A percentile compares a stretch with the other conserved stretches of the same genome.
Conservation (phyloP, 495 filamentous ascomycete species). For the Neurospora sp. region DNA sequence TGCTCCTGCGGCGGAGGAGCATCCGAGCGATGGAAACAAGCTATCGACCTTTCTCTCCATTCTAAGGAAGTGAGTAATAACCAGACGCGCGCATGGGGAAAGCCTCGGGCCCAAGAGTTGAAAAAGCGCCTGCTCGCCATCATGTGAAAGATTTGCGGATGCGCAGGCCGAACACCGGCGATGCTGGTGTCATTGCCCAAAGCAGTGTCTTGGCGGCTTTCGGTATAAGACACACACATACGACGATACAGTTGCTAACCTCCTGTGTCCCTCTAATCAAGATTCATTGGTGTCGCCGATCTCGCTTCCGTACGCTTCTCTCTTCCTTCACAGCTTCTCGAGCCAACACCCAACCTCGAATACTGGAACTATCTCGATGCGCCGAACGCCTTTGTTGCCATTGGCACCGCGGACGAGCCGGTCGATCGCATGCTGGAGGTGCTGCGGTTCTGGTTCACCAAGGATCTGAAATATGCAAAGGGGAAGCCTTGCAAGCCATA, state of each 20-base stretch:
- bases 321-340: conserved; percentile 85
- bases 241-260: conserved; percentile 2
- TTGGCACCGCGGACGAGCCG: conserved; percentile 85
- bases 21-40: conserved; percentile 71
- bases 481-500: conserved; percentile 98
- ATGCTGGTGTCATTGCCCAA: not conserved
- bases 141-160: not conserved
- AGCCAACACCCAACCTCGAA: conserved; percentile 92
- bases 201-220: not conserved
- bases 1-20: conserved; percentile 35
- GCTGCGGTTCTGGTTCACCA: conserved; percentile 95
- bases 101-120: not conserved
- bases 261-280: conserved; percentile 17
- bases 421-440: conserved; percentile 90
- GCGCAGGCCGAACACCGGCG: not conserved
- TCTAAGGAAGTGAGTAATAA: conserved; percentile 56
- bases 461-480: conserved; percentile 98
- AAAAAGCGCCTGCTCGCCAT: not conserved
- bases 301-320: conserved; percentile 94
- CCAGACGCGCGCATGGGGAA: not conserved
- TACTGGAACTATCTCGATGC: conserved; percentile 98
- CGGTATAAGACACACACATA: not conserved
- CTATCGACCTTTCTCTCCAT: conserved; percentile 76
- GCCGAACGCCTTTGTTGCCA: conserved; percentile 90
- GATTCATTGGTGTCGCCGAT: conserved; percentile 90